Evolutionary conservation across 2,329 filamentous ascomycete species (phyloP), one percentile per base, ranked within the genome.

Genomic region (Dendrostoma leiphaemia): DNA sequence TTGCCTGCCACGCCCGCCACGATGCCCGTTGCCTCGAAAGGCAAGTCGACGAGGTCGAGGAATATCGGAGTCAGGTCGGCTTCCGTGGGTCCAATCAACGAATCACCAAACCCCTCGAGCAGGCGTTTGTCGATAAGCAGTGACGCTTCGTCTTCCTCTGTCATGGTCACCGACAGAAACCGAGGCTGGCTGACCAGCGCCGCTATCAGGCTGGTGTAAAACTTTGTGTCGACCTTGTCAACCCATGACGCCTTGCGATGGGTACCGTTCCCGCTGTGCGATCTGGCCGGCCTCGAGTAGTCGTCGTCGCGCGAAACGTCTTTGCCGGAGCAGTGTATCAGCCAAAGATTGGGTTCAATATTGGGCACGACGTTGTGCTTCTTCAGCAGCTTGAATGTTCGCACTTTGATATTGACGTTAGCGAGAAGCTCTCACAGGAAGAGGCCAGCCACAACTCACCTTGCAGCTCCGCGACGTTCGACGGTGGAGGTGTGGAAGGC

Each of bases 1-100:
- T 85, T 82, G 24, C 91, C 90, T 0, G 93, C 92, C 2, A 99
- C 90, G 26, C 94, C 93, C 62, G 92, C 97, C 3, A 99, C 91
- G 54, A 99, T 97, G 21, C 93, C 93, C 0, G 92, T 96, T 7
- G 91, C 91, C 69, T 96, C 91, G 38, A 93, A 80, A 0, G 93
- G 90, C 37, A 97, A 75, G 38, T 84, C 84, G 19, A 83, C 84
- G 24, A 99, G 79, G 63, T 97, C 91, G 3, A 99, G 80, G 55
- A 91, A 93, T 62, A 99, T 94, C 1, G 94, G 91, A 2, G 95
- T 84, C 31, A 92, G 78, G 55, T 83, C 84, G 60, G 85, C 85
- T 50, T 85, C 85, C 44, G 83, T 89, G 57, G 86, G 79, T 12
- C 90, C 91, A 0, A 96, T 82, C 2, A 97, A 74, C 0, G 90